phyloP scores from a whole-genome alignment of 129 eudicot genomes.

The Ambrosia artemisiifolia region DNA sequence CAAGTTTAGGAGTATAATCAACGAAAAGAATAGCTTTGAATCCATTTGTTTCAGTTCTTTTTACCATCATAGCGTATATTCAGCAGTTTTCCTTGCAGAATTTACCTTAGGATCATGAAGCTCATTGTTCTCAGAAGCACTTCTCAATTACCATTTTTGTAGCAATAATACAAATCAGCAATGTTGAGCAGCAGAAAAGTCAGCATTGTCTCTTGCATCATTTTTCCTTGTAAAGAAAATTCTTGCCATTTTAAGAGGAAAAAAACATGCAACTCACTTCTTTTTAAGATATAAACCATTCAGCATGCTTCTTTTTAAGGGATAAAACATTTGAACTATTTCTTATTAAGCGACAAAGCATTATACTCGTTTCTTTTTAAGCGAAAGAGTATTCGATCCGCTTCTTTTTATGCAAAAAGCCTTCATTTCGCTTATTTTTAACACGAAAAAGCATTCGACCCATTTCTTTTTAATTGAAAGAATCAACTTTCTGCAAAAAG shows the following conservation, averaged over 20 bases:
- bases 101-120: conserved; percentile 61
- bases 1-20: conserved; percentile 66
- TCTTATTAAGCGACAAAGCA: too few relatives aligned
- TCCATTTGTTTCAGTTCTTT: conserved; percentile 72
- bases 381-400: too few relatives aligned
- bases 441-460: too few relatives aligned
- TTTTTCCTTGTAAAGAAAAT: conserved; percentile 62
- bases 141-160: conserved; percentile 78
- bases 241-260: conserved; percentile 99
- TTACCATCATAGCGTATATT: conserved; percentile 57
- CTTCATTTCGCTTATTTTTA: too few relatives aligned
- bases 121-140: conserved; percentile 48
- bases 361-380: too few relatives aligned
- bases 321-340: too few relatives aligned
- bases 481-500: too few relatives aligned
- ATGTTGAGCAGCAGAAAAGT: conserved; percentile 94
- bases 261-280: too few relatives aligned
- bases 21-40: conserved; percentile 76
- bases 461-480: too few relatives aligned
- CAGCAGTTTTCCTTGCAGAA: conserved; percentile 61
- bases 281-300: too few relatives aligned
- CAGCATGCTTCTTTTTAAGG: too few relatives aligned
- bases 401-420: too few relatives aligned
- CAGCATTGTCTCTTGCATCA: conserved; percentile 63
- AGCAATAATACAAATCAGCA: conserved; percentile 81